A percentile compares a stretch with the other conserved stretches of the same genome.
Conservation (phyloP, 805 yeast species). For the Kregervanrija pseudodelftensis region DNA sequence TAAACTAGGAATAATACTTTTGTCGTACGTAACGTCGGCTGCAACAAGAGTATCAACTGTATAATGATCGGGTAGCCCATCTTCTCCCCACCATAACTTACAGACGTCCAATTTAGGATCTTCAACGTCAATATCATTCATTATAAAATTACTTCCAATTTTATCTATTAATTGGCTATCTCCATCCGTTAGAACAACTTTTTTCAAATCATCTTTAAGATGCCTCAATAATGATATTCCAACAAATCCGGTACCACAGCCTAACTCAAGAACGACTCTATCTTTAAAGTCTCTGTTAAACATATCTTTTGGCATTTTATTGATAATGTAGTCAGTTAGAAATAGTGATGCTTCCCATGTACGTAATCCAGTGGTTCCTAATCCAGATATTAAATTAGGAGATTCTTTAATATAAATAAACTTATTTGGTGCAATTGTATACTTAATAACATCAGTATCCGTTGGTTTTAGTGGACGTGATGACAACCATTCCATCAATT, state of each 20-base stretch:
- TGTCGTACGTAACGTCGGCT: conserved; percentile 86
- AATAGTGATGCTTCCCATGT: conserved; percentile 92
- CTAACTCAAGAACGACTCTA: conserved; percentile 58
- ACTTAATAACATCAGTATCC: conserved; percentile 31
- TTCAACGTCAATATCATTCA: conserved; percentile 31
- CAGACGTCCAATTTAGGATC: conserved; percentile 24
- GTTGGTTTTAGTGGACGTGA: conserved; percentile 31
- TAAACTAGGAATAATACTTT: conserved; percentile 47
- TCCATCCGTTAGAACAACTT: conserved; percentile 58
- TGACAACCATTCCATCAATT: conserved; percentile 30
- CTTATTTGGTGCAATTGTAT: conserved; percentile 21
- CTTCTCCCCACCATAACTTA: conserved; percentile 55
- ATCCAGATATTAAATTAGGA: conserved; percentile 58
- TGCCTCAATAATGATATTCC: conserved; percentile 40
- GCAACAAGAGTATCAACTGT: conserved; percentile 53
- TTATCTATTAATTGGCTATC: conserved; percentile 47
- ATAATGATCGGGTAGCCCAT: conserved; percentile 28
- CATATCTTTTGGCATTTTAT: neutral
- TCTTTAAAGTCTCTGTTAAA: conserved; percentile 12
- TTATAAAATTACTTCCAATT: conserved; percentile 34
- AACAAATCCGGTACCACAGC: conserved; percentile 86
- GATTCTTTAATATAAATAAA: conserved; percentile 43
- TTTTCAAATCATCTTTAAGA: conserved; percentile 5
- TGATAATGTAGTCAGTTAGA: conserved; percentile 44
- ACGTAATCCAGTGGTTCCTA: conserved; percentile 82